These are phyloP conservation scores for Ampelocalamus luodianensis DNA, from an alignment of 176 grass and related monocot species.

Conservation along the genomic window DNA sequence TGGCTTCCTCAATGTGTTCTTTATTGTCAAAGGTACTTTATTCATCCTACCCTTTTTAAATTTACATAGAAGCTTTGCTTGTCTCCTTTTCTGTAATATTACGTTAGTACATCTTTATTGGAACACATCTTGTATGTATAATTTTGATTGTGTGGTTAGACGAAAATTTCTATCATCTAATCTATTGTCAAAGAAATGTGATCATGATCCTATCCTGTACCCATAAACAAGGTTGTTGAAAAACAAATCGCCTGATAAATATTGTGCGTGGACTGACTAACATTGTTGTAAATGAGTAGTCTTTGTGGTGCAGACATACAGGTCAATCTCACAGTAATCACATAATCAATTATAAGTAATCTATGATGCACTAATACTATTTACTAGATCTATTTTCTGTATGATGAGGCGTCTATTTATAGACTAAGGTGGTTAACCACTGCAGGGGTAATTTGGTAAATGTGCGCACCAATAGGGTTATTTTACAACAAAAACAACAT, in stretches of 20 bases:
- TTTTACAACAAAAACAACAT: neutral
- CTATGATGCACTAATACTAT: neutral
- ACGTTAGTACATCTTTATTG: neutral
- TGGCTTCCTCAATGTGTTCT: constrained; percentile 67
- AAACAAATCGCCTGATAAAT: neutral
- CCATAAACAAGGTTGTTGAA: neutral
- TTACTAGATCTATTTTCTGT: neutral
- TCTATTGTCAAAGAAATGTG: neutral
- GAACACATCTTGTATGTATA: neutral
- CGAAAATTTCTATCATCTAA: neutral
- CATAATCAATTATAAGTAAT: neutral
- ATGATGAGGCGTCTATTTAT: neutral
- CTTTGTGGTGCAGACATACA: neutral
- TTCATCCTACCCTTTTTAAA: neutral
- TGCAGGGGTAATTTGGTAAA: neutral
- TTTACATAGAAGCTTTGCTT: neutral
- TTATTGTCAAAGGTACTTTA: constrained; percentile 67
- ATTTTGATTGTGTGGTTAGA: neutral
- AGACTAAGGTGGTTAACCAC: neutral
- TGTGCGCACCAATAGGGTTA: neutral
- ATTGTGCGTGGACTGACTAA: neutral
- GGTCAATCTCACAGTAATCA: neutral
- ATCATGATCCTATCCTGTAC: neutral
- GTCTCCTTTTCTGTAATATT: neutral
- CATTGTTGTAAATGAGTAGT: neutral